phyloP scores from a whole-genome alignment of 805 yeast genomes.

The Hanseniaspora meyeri region DNA sequence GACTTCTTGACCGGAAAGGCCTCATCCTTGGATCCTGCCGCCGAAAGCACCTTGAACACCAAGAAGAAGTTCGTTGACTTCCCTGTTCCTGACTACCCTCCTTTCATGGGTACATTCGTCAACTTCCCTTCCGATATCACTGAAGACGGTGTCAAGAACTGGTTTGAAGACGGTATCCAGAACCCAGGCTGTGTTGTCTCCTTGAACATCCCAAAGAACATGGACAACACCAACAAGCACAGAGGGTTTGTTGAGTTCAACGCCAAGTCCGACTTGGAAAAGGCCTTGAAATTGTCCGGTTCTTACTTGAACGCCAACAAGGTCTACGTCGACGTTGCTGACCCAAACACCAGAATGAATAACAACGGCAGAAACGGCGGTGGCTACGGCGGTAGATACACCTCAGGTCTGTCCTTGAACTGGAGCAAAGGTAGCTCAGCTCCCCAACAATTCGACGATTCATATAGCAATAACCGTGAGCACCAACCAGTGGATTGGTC shows the following conservation, averaged over 20 bases:
- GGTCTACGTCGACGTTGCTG: conserved; percentile 70
- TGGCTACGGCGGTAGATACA: conserved; percentile 37
- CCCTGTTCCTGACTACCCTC: conserved; percentile 85
- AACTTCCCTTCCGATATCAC: conserved; percentile 73
- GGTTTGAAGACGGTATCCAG: conserved; percentile 43
- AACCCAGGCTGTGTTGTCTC: conserved; percentile 47
- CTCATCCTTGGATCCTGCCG: conserved; percentile 30
- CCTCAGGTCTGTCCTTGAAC: conserved; percentile 16
- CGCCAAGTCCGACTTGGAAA: conserved; percentile 62
- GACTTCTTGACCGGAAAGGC: conserved; percentile 26
- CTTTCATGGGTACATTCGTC: conserved; percentile 78
- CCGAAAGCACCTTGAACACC: conserved; percentile 20
- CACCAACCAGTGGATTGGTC: conserved; percentile 5
- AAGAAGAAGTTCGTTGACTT: conserved; percentile 45
- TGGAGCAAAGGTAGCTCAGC: conserved; percentile 8
- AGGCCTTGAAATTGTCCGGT: conserved; percentile 60
- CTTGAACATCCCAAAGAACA: conserved; percentile 63
- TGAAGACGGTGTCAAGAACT: conserved; percentile 51
- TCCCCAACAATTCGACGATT: conserved; percentile 18
- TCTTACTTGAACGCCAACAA: conserved; percentile 60
- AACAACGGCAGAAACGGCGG: conserved; percentile 31
- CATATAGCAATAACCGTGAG: not conserved
- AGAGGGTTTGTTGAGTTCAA: conserved; percentile 79
- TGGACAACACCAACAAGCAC: conserved; percentile 55
- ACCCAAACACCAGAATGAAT: conserved; percentile 33